phyloP scores from a whole-genome alignment of 371 early-diverging fungal species.

The Paraphysoderma sedebokerense region DNA sequence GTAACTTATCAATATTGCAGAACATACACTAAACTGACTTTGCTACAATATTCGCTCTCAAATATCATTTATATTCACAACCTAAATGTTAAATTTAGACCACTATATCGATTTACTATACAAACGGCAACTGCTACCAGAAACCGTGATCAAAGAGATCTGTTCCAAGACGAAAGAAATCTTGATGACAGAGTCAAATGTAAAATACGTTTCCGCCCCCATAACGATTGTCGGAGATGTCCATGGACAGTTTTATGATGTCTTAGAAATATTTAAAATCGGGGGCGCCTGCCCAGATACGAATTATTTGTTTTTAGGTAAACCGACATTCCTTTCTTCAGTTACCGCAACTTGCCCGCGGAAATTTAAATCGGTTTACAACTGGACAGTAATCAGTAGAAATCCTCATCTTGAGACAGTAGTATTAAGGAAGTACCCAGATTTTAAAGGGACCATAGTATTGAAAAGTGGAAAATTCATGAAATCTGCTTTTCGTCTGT shows the following conservation, averaged over 20 bases:
- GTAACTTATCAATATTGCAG: too few relatives aligned
- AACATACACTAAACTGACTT: too few relatives aligned
- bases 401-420: too few relatives aligned
- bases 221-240: conserved; percentile 92
- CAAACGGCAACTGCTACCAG: conserved; percentile 62
- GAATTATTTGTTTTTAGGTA: conserved; percentile 88
- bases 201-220: conserved; percentile 68
- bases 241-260: conserved; percentile 93
- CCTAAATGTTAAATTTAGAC: conserved; percentile 35
- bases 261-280: conserved; percentile 87
- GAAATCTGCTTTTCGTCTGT: too few relatives aligned
- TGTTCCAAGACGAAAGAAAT: conserved; percentile 77
- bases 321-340: not conserved
- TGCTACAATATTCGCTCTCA: conserved; percentile 77
- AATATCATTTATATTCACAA: conserved; percentile 65
- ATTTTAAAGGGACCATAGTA: too few relatives aligned
- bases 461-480: too few relatives aligned
- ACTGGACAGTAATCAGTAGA: too few relatives aligned
- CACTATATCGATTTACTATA: conserved; percentile 48
- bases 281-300: conserved; percentile 83
- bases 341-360: too few relatives aligned
- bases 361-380: too few relatives aligned
- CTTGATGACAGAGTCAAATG: conserved; percentile 78
- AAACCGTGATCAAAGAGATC: conserved; percentile 65
- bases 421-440: too few relatives aligned